phyloP scores from a whole-genome alignment of 371 early-diverging fungal genomes.

The Syncephalastrum contaminatum region DNA sequence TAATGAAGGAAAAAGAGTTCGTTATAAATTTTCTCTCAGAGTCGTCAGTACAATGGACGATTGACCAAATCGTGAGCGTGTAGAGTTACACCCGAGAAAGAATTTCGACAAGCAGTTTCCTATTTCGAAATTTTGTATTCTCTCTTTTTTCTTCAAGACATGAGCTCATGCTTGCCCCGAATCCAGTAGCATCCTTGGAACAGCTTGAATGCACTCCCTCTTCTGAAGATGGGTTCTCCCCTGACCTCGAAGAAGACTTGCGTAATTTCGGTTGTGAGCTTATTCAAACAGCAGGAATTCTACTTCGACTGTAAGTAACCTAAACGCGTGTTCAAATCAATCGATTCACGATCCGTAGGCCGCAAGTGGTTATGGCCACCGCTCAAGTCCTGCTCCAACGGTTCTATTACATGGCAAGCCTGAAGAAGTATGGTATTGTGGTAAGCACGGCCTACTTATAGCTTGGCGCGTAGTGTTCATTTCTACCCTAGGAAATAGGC shows the following conservation, averaged over 20 bases:
- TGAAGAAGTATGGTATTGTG: conserved; percentile 67
- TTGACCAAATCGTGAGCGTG: too few species aligned
- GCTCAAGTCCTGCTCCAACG: conserved; percentile 93
- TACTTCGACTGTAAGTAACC: conserved; percentile 72
- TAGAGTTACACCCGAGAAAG: too few species aligned
- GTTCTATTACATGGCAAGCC: conserved; percentile 82
- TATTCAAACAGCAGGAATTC: conserved; percentile 82
- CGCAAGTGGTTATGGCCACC: conserved; percentile 94
- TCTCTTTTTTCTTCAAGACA: conserved; percentile 5
- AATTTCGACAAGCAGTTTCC: too few species aligned
- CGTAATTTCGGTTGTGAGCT: conserved; percentile 79
- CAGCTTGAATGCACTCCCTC: conserved; percentile 73
- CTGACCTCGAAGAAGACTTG: conserved; percentile 72
- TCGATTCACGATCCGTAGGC: conserved; percentile 46
- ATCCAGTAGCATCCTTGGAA: conserved; percentile 70
- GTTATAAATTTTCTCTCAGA: too few species aligned
- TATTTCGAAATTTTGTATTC: neutral
- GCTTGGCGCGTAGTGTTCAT: neutral
- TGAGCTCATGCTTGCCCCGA: conserved; percentile 29
- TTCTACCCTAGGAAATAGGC: conserved; percentile 62
- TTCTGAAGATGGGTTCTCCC: conserved; percentile 60
- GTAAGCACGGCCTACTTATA: conserved; percentile 43
- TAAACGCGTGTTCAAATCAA: neutral
- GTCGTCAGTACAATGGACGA: too few species aligned
- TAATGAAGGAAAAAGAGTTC: too few species aligned